Evolutionary conservation across 495 filamentous ascomycete genomes (phyloP), one percentile per base, ranked within the genome.

Genomic region (Hypoxylon lienhwacheense): DNA sequence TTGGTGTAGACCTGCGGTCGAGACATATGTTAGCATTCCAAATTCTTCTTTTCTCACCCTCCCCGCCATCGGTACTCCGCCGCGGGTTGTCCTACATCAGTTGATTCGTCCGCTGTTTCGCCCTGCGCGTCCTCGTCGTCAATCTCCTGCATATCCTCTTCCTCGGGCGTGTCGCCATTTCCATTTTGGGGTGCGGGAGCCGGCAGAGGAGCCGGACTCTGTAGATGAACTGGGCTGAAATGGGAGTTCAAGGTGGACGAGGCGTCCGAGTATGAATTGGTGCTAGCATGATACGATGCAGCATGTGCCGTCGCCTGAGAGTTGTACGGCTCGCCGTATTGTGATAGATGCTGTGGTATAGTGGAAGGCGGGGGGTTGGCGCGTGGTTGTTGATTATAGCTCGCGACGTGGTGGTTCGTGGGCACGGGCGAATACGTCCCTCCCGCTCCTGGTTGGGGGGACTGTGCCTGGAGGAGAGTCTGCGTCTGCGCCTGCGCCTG

Each of bases 351-450:
- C 28, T 68, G 65, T 24, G 66, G 55, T 25, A 77, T 49, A 0
- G 70, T 67, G 14, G 65, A 55, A 0, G 68, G 63, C 0, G 70
- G 67, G 14, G 69, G 62, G 36, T 69, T 67, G 12, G 72, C 45
- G 34, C 75, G 58, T 28, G 59, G 47, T 26, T 55, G 53, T 14
- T 57, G 57, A 12, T 12, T 49, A 16, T 60, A 63, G 3, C 22
- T 43, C 3, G 60, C 32, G 7, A 58, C n/a, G 10, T 56, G 63
- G 52, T 59, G 56, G 16, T 26, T 53, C 25, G 56, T 51, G 17
- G 64, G 52, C 35, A 66, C 26, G 4, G 64, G 64, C 12, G 64
- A 64, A 37, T 66, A 66, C 17, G 60, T 51, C 47, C 53, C 58
- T 36, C 56, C 34, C 15, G 64, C 14, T 19, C 39, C 56, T 12